Percentiles rank a stretch among this genome's conserved stretches.
Evolutionary conservation across 495 filamentous ascomycete species (phyloP).

Genomic region (Aspergillus conjunctus): DNA sequence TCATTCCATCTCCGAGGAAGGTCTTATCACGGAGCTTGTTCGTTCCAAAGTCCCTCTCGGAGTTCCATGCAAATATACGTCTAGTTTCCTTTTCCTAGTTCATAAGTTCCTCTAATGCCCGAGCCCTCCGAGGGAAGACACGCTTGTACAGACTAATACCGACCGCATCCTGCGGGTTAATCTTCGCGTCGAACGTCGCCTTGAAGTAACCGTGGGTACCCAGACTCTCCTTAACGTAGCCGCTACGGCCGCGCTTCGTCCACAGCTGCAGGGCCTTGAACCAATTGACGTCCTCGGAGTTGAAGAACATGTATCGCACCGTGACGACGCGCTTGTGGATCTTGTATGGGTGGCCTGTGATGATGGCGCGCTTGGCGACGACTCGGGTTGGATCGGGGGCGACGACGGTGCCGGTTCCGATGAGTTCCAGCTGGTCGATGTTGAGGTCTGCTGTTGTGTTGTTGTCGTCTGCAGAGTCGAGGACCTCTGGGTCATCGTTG

Average conservation of each 20-base stretch:
- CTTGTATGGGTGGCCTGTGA: conserved; percentile 96
- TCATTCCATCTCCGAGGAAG: conserved; percentile 19
- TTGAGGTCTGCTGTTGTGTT: conserved; percentile 26
- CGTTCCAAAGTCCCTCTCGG: not conserved
- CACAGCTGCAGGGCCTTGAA: conserved; percentile 95
- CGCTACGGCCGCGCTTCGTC: conserved; percentile 85
- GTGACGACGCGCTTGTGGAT: conserved; percentile 97
- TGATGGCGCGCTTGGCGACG: conserved; percentile 88
- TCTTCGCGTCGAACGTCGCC: conserved; percentile 92
- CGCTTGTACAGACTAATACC: conserved; percentile 93
- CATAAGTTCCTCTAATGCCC: conserved; percentile 49
- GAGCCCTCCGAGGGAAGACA: conserved; percentile 77
- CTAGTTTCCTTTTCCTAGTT: conserved; percentile 15
- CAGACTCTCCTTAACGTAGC: conserved; percentile 88
- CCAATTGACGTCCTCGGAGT: conserved; percentile 89
- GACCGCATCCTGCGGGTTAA: conserved; percentile 91
- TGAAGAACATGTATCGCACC: conserved; percentile 99
- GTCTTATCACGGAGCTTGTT: not conserved
- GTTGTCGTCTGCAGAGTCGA: conserved; percentile 40
- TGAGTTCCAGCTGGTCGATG: conserved; percentile 59
- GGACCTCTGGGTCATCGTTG: conserved; percentile 41
- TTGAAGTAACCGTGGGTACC: conserved; percentile 99
- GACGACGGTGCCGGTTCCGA: conserved; percentile 83
- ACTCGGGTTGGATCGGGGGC: conserved; percentile 77
- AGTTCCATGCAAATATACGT: too few relatives aligned